Evolutionary conservation across 1,284 basidiomycete genomes (phyloP).

Genomic region (Puccinia coronata): DNA sequence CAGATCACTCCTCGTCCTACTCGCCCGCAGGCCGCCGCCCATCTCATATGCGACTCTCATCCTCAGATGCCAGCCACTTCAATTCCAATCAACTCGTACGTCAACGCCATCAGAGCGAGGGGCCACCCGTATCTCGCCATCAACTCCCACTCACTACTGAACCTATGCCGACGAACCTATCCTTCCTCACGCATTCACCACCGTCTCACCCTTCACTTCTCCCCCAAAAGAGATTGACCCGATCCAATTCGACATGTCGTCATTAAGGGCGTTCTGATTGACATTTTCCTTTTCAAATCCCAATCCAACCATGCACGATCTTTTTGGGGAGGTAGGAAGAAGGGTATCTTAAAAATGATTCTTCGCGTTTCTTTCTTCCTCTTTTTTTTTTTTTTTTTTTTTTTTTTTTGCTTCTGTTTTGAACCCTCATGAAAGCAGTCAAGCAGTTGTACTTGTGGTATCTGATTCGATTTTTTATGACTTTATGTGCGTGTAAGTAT

Average conservation of each 20-base stretch:
- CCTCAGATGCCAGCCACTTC: constrained; percentile 22
- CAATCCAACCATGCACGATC: neutral
- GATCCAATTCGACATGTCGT: neutral
- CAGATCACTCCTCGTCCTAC: neutral
- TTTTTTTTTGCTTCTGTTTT: too few species aligned
- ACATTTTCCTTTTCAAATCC: neutral
- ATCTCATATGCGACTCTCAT: constrained; percentile 4
- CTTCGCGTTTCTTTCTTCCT: constrained; percentile 1
- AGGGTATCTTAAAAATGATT: neutral
- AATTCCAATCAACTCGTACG: neutral
- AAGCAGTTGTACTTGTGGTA: too few species aligned
- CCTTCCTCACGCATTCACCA: neutral
- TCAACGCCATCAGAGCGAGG: constrained; percentile 30
- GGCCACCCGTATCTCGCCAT: neutral
- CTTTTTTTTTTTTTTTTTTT: neutral
- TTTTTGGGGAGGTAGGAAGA: neutral
- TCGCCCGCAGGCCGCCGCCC: neutral
- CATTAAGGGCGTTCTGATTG: neutral
- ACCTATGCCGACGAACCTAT: constrained; percentile 1
- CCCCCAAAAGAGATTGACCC: neutral
- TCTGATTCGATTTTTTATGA: too few species aligned
- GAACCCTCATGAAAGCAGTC: too few species aligned
- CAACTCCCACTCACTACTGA: neutral
- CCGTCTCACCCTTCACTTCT: neutral
- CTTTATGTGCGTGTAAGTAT: too few species aligned